Evolutionary conservation across 805 yeast species (phyloP).

Genomic region (Metschnikowia cerradonensis): DNA sequence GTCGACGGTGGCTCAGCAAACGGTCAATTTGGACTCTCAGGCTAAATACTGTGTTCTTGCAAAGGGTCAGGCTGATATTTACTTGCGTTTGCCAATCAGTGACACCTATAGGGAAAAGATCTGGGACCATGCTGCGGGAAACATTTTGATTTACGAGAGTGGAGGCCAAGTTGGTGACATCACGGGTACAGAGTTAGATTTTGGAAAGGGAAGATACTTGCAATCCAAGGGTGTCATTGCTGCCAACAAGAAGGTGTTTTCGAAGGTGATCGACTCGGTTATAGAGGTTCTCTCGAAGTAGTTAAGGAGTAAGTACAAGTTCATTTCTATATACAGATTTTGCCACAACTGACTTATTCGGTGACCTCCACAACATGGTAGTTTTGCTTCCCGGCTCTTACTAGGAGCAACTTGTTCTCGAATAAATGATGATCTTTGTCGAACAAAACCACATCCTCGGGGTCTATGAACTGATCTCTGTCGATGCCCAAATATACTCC

Average conservation of each 20-base stretch:
- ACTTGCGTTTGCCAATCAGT: slow-evolving; percentile 80
- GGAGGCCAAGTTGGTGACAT: slow-evolving; percentile 91
- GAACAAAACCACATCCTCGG: slow-evolving; percentile 47
- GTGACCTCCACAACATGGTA: slow-evolving; percentile 44
- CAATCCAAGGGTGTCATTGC: slow-evolving; percentile 93
- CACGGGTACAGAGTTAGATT: slow-evolving; percentile 67
- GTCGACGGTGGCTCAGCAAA: slow-evolving; percentile 54
- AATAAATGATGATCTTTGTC: slow-evolving; percentile 47
- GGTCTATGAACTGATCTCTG: slow-evolving; percentile 46
- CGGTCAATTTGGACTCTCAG: slow-evolving; percentile 88
- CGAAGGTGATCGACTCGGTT: slow-evolving; percentile 48
- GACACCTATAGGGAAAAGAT: slow-evolving; percentile 83
- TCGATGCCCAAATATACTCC: slow-evolving; percentile 69
- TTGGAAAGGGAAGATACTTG: slow-evolving; percentile 80
- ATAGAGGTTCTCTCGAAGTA: slow-evolving; percentile 19
- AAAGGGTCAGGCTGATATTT: slow-evolving; percentile 88
- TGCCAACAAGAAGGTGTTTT: slow-evolving; percentile 49
- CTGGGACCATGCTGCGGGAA: slow-evolving; percentile 99
- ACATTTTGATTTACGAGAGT: slow-evolving; percentile 77
- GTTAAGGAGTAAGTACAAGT: background rate
- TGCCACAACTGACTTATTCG: slow-evolving; percentile 5
- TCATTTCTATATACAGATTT: slow-evolving; percentile 3
- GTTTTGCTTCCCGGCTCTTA: slow-evolving; percentile 73
- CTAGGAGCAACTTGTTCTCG: slow-evolving; percentile 55
- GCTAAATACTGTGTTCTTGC: slow-evolving; percentile 92